Conservation (phyloP, 129 eudicot species). For the Silybum marianum region DNA sequence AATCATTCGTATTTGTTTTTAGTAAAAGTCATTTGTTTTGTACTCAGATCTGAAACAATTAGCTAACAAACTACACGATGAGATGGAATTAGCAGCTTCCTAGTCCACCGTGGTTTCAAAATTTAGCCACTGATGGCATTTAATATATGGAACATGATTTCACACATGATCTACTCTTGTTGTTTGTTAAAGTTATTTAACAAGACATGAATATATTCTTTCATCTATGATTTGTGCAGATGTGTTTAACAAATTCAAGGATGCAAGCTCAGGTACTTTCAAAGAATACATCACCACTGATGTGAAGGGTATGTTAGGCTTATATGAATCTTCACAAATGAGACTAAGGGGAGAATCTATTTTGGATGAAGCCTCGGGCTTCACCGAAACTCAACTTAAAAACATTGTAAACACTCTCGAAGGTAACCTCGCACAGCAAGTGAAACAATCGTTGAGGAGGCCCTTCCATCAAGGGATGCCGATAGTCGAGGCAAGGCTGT, state of each 20-base stretch:
- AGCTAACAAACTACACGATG: not conserved
- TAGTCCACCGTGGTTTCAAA: not conserved
- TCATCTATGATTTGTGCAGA: conserved; percentile 4
- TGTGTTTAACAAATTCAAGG: conserved; percentile 29
- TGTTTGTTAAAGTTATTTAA: not conserved
- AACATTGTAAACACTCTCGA: conserved; percentile 36
- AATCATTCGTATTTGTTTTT: too few relatives aligned
- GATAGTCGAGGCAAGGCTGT: conserved; percentile 28
- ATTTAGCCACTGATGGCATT: not conserved
- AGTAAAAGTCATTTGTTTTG: too few relatives aligned
- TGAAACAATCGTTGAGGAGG: conserved; percentile 23
- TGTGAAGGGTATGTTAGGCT: conserved; percentile 36
- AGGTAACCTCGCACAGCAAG: conserved; percentile 20
- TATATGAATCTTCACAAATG: conserved; percentile 41
- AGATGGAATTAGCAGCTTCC: not conserved
- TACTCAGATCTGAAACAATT: not conserved
- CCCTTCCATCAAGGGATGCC: conserved; percentile 28
- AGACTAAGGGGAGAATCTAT: not conserved
- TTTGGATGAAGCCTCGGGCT: not conserved
- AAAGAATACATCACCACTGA: conserved; percentile 6
- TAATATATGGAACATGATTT: not conserved
- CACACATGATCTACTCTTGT: not conserved
- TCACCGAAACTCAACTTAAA: not conserved
- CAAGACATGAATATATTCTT: too few relatives aligned
- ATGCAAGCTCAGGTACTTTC: conserved; percentile 20